Percentiles rank a stretch among this genome's conserved stretches.
Evolutionary conservation across 2,329 filamentous ascomycete species (phyloP).

Genomic region (Pseudogymnoascus sp.): DNA sequence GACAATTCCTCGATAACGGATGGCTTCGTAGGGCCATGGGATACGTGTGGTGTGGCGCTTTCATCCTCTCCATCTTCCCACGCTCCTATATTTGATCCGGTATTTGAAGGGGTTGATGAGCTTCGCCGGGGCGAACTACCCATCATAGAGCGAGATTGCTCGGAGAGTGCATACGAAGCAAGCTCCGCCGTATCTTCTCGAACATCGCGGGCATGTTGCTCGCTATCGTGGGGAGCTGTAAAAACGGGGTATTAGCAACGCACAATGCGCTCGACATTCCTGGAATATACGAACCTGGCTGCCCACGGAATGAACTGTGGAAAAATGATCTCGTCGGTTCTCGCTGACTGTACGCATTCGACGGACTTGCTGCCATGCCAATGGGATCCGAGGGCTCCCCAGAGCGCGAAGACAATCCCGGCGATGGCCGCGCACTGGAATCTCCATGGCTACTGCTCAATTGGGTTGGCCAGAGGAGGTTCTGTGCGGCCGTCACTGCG

Average conservation of each 20-base stretch:
- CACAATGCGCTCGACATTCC: background rate
- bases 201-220: constrained; percentile 68
- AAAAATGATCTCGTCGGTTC: constrained; percentile 67
- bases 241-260: background rate
- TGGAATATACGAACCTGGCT: constrained; percentile 39
- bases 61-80: constrained; percentile 13
- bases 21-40: constrained; percentile 28
- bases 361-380: background rate
- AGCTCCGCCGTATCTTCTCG: constrained; percentile 83
- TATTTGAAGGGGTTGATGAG: constrained; percentile 10
- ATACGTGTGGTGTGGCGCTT: constrained; percentile 21
- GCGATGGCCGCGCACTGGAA: constrained; percentile 1
- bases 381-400: background rate
- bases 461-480: background rate
- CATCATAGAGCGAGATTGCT: constrained; percentile 34
- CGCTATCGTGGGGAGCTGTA: constrained; percentile 53
- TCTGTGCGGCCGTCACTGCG: background rate
- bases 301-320: constrained; percentile 54
- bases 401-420: background rate
- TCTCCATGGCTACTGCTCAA: background rate
- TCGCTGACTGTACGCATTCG: constrained; percentile 35
- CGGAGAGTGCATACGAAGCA: constrained; percentile 70
- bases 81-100: constrained; percentile 22
- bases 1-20: constrained; percentile 54
- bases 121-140: constrained; percentile 17